Evolutionary conservation across 352 stramenopile genomes (phyloP), one percentile per base, ranked within the genome.

Genomic region (Pythium aquatile): DNA sequence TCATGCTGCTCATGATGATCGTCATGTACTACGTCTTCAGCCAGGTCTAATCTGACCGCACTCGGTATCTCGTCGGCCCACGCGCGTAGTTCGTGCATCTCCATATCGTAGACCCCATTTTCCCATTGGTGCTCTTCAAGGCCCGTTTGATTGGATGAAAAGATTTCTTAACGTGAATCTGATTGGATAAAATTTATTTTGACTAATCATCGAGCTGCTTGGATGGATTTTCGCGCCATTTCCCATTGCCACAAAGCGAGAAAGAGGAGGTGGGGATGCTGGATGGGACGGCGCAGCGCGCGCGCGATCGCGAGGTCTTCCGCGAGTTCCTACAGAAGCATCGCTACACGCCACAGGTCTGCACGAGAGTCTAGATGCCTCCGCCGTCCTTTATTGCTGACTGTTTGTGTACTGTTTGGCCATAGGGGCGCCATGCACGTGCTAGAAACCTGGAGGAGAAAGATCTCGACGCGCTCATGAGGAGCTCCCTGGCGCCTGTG

Each of bases 21-120:
- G 78, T 93, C 51, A 87, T 88, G 62, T 93, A 90, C 77, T 93
- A 91, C 68, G 70, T 90, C 66, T 76, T 90, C 44, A 73, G 42
- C 37, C 66, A 73, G 37, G 66, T 63, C n/a, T 68, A 55, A 57
- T 63, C n/a, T 68, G 59, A 57, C 26, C 16, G 28, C 32, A 13
- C 16, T 20, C 5, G 24, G 24, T 52, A 5, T 30, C n/a, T 39
- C 35, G 37, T 46, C 7, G 35, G 8, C 35, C 3, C 3, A 42
- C 7, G 35, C 35, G 11, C 7, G 35, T 42, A 42, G 35, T 42
- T 51, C 6, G 44, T 13, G n/a, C n/a, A 51, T 29, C n/a, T 51
- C 11, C 44, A 51, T 30, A 16, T 51, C 2, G 44, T 51, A 13
- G 44, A 51, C 44, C 44, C n/a, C 28, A 26, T 35, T 24, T 26